phyloP scores from a whole-genome alignment of 192 early-diverging fungal genomes.

The Coemansia sp. region DNA sequence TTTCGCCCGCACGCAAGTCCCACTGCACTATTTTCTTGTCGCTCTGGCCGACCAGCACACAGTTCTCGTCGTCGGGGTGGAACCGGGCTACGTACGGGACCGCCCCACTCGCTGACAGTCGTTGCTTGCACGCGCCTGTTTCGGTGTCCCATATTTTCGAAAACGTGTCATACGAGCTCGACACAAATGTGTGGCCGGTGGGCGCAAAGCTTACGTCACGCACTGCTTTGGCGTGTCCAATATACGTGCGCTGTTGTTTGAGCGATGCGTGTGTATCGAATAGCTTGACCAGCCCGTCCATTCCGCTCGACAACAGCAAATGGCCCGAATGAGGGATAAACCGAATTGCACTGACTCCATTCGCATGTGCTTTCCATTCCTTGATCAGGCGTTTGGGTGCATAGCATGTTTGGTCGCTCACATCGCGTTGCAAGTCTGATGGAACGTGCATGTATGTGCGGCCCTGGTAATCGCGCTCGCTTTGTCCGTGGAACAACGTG shows the following conservation, averaged over 20 bases:
- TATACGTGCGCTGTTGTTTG: constrained; percentile 77
- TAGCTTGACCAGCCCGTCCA: constrained; percentile 95
- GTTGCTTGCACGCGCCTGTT: constrained; percentile 83
- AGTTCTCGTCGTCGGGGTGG: constrained; percentile 87
- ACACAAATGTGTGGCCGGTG: constrained; percentile 81
- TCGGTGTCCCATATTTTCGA: constrained; percentile 99
- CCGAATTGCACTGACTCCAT: constrained; percentile 86
- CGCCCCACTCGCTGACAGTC: constrained; percentile 67
- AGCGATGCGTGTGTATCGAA: constrained; percentile 95
- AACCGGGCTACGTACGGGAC: constrained; percentile 89
- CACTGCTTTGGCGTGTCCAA: constrained; percentile 92
- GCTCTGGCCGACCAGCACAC: constrained; percentile 88
- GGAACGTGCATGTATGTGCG: constrained; percentile 97
- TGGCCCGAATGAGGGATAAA: constrained; percentile 92
- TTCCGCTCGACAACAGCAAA: constrained; percentile 82
- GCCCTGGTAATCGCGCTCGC: constrained; percentile 87
- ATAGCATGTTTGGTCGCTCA: constrained; percentile 76
- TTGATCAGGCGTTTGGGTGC: constrained; percentile 84
- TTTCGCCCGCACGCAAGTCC: constrained; percentile 77
- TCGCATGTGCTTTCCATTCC: constrained; percentile 91
- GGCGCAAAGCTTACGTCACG: constrained; percentile 89
- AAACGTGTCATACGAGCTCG: constrained; percentile 85
- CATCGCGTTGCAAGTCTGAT: constrained; percentile 73
- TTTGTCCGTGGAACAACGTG: constrained; percentile 83
- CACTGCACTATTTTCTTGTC: constrained; percentile 91